Percentiles rank a stretch among this genome's conserved stretches.
phyloP scores from a whole-genome alignment of 73 alveolate species.

The Paramecium bursaria region DNA sequence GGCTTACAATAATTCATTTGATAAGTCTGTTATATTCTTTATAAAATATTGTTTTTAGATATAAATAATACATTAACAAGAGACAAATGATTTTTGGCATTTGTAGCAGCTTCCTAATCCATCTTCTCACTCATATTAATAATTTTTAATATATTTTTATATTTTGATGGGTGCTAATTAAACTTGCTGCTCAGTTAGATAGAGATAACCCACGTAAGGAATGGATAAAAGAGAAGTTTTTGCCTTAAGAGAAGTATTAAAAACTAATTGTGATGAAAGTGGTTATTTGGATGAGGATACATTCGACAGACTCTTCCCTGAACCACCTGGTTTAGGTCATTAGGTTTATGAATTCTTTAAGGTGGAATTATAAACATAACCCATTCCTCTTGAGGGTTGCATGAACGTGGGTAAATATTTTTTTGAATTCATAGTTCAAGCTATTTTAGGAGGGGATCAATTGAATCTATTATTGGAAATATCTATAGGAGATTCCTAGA shows the following conservation, averaged over 20 bases:
- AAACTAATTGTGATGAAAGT: not conserved
- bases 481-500: slow-evolving; percentile 18
- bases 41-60: not conserved
- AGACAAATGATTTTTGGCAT: slow-evolving; percentile 49
- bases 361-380: not conserved
- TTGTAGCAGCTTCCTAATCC: slow-evolving; percentile 54
- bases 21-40: slow-evolving; percentile 48
- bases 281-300: slow-evolving; percentile 3
- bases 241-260: slow-evolving; percentile 25
- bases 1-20: slow-evolving; percentile 45
- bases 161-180: slow-evolving; percentile 50
- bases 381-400: slow-evolving; percentile 45
- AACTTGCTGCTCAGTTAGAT: slow-evolving; percentile 38
- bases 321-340: slow-evolving; percentile 25
- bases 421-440: slow-evolving; percentile 1
- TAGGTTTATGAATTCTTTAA: slow-evolving; percentile 44
- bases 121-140: too few species aligned
- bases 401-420: slow-evolving; percentile 18
- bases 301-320: slow-evolving; percentile 40
- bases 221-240: slow-evolving; percentile 45
- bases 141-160: too few species aligned
- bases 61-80: slow-evolving; percentile 27
- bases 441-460: not conserved
- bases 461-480: not conserved
- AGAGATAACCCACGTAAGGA: not conserved